phyloP scores from a whole-genome alignment of 164 flowering plant species.

The Tinospora cordifolia region DNA sequence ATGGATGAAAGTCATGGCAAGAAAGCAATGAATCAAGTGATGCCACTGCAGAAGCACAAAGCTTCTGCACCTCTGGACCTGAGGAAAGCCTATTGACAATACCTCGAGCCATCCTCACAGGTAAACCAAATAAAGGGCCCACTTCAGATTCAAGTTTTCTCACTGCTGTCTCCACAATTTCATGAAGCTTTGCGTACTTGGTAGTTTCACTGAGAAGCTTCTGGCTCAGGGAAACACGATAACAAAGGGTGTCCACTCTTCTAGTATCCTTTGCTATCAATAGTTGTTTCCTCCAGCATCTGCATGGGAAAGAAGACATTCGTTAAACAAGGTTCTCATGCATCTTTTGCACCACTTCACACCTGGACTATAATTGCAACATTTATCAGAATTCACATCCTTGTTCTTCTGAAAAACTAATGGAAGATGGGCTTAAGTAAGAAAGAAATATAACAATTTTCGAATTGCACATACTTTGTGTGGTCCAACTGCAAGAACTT shows the following conservation, averaged over 20 bases:
- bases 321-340: neutral
- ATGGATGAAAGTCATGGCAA: conserved; percentile 15
- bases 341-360: neutral
- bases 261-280: conserved; percentile 72
- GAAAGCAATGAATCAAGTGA: conserved; percentile 44
- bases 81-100: conserved; percentile 83
- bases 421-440: neutral
- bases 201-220: conserved; percentile 60
- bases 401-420: neutral
- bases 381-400: neutral
- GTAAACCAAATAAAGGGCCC: conserved; percentile 70
- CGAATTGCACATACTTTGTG: too few species aligned
- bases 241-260: conserved; percentile 72
- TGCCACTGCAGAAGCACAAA: conserved; percentile 66
- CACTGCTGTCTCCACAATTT: conserved; percentile 54
- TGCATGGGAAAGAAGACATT: conserved; percentile 18
- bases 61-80: conserved; percentile 74
- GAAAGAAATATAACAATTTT: too few species aligned
- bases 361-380: neutral
- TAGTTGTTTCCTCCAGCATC: conserved; percentile 83
- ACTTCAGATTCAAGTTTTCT: conserved; percentile 74
- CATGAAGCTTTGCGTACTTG: conserved; percentile 42
- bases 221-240: conserved; percentile 63
- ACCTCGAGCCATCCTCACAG: conserved; percentile 70
- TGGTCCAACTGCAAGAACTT: too few species aligned